These are phyloP conservation scores for Juglanconis oblonga DNA, from an alignment of 2,329 filamentous ascomycete genomes.

Conservation along the genomic window DNA sequence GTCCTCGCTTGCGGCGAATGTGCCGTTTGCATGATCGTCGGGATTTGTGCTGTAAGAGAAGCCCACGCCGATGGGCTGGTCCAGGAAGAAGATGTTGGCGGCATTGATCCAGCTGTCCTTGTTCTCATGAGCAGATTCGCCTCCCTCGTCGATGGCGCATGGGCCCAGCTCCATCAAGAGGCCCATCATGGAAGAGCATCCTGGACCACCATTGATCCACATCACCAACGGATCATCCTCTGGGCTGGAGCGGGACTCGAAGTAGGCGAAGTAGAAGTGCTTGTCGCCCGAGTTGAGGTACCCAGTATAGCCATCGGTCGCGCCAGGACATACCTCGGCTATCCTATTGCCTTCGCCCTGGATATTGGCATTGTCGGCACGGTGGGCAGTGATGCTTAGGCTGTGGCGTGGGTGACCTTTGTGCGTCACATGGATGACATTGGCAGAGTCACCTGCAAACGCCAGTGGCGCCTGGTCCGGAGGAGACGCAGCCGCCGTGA, in stretches of 20 bases:
- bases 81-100: slow-evolving; percentile 47
- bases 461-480: background rate
- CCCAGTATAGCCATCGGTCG: background rate
- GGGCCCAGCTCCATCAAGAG: slow-evolving; percentile 28
- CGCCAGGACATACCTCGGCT: background rate
- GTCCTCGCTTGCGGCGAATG: slow-evolving; percentile 42
- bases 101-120: slow-evolving; percentile 53
- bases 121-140: slow-evolving; percentile 43
- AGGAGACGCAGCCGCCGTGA: background rate
- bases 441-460: background rate
- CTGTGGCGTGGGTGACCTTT: background rate
- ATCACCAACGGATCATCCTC: background rate
- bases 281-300: background rate
- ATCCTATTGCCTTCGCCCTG: background rate
- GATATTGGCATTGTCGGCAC: background rate
- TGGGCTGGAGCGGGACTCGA: background rate
- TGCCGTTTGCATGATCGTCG: slow-evolving; percentile 30
- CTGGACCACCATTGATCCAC: slow-evolving; percentile 10
- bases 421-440: background rate
- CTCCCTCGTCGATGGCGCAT: slow-evolving; percentile 54
- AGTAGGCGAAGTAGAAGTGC: background rate
- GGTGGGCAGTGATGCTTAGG: background rate
- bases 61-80: slow-evolving; percentile 55
- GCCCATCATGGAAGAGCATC: slow-evolving; percentile 8
- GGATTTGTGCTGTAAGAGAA: slow-evolving; percentile 41